These are phyloP conservation scores for Bauhinia variegata DNA, from an alignment of 306 rosid species.

Conservation along the genomic window DNA sequence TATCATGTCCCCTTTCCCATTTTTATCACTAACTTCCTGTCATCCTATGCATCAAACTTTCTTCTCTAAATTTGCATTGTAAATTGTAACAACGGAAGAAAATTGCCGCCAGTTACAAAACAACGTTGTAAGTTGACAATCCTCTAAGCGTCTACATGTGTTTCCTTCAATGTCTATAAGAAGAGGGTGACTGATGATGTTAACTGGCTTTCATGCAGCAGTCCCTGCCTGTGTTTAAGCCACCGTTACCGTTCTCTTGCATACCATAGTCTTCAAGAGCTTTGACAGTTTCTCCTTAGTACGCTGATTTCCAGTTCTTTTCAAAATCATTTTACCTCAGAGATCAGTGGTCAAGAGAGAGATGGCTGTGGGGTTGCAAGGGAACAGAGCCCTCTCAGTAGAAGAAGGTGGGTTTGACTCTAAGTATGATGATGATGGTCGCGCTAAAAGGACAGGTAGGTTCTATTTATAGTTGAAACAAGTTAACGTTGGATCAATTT, in stretches of 20 bases:
- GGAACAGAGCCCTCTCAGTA: not conserved
- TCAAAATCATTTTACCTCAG: not conserved
- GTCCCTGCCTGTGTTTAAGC: not conserved
- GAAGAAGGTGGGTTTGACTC: conserved; percentile 5
- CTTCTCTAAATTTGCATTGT: too few species aligned
- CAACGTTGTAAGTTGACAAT: too few species aligned
- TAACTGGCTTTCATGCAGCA: too few species aligned
- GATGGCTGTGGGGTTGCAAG: not conserved
- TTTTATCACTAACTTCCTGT: too few species aligned
- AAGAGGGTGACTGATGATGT: too few species aligned
- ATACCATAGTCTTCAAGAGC: not conserved
- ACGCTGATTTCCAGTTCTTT: not conserved
- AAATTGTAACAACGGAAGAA: too few species aligned
- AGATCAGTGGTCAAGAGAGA: too few species aligned
- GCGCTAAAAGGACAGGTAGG: conserved; percentile 44
- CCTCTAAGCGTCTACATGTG: too few species aligned
- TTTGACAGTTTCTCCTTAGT: not conserved
- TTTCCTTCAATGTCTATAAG: too few species aligned
- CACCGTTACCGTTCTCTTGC: not conserved
- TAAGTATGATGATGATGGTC: conserved; percentile 53
- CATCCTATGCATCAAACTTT: too few species aligned
- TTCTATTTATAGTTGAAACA: not conserved
- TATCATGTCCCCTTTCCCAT: too few species aligned
- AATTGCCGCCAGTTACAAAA: too few species aligned
- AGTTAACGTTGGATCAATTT: not conserved